phyloP scores from a whole-genome alignment of 257 asterid species.

The Primulina huaijiensis region DNA sequence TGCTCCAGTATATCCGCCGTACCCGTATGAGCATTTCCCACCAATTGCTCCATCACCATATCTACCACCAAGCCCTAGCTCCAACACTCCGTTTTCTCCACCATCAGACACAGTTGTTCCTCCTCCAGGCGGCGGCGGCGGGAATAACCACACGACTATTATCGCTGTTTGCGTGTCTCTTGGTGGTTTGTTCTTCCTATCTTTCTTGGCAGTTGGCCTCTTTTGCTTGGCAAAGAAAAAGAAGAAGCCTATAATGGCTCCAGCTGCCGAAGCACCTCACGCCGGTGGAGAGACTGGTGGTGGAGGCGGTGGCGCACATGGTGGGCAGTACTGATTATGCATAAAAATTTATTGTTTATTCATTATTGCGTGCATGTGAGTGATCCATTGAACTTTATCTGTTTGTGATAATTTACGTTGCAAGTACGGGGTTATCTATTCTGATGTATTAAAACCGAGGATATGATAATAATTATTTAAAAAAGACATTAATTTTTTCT shows the following conservation, averaged over 20 bases:
- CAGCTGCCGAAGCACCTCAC: constrained; percentile 36
- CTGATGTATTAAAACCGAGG: too few relatives aligned
- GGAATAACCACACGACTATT: constrained; percentile 47
- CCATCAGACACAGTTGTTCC: constrained; percentile 36
- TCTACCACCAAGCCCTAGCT: constrained; percentile 26
- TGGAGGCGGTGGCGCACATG: constrained; percentile 26
- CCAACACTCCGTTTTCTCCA: constrained; percentile 33
- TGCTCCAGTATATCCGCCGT: constrained; percentile 26
- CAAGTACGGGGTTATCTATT: not conserved
- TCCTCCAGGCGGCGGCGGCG: constrained; percentile 40
- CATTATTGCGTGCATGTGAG: not conserved
- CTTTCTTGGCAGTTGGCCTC: constrained; percentile 61
- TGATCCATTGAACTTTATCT: too few relatives aligned
- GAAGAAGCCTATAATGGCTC: constrained; percentile 55
- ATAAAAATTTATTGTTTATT: too few relatives aligned
- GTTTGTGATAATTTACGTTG: not conserved
- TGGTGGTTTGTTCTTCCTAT: constrained; percentile 63
- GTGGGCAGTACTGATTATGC: constrained; percentile 4
- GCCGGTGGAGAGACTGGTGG: constrained; percentile 29
- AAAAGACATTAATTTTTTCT: too few relatives aligned
- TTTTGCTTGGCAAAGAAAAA: constrained; percentile 64
- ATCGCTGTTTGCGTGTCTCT: constrained; percentile 60
- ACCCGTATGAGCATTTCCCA: constrained; percentile 2
- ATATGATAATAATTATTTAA: too few relatives aligned
- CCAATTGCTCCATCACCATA: constrained; percentile 28